A percentile compares a stretch with the other conserved stretches of the same genome.
These are phyloP conservation scores for Macrocybe gigantea DNA, from an alignment of 768 basidiomycete genomes.

Conservation along the genomic window DNA sequence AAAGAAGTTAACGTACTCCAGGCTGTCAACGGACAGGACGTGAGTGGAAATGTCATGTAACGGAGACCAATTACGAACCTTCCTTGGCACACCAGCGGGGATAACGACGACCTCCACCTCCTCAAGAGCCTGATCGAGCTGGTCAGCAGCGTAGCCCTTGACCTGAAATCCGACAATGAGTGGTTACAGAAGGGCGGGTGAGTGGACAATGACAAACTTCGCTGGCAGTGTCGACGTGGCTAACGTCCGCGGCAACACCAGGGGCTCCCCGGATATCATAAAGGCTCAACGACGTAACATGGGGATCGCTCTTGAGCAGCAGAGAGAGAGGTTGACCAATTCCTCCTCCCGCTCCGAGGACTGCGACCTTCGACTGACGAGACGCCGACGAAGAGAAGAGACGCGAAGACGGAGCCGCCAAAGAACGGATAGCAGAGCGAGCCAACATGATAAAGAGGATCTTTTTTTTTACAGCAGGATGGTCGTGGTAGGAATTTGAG, in stretches of 20 bases:
- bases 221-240: conserved; percentile 85
- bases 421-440: conserved; percentile 53
- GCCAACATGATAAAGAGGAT: conserved; percentile 45
- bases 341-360: conserved; percentile 97
- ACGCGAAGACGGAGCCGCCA: conserved; percentile 50
- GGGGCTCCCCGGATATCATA: conserved; percentile 96
- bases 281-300: conserved; percentile 79
- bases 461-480: too few relatives aligned
- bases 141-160: conserved; percentile 74
- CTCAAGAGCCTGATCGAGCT: conserved; percentile 85
- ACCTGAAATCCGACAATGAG: conserved; percentile 41
- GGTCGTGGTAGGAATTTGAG: too few relatives aligned
- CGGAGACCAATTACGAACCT: conserved; percentile 47
- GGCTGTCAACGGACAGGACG: conserved; percentile 42
- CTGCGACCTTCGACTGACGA: conserved; percentile 83
- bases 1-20: conserved; percentile 54
- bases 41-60: conserved; percentile 13
- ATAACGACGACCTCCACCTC: conserved; percentile 93
- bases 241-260: conserved; percentile 96
- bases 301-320: conserved; percentile 87
- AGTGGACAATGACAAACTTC: conserved; percentile 33
- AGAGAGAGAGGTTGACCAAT: conserved; percentile 97
- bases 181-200: conserved; percentile 6
- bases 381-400: conserved; percentile 72
- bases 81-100: conserved; percentile 98